phyloP scores from a whole-genome alignment of 805 yeast species.

The Candida qinlingensis region DNA sequence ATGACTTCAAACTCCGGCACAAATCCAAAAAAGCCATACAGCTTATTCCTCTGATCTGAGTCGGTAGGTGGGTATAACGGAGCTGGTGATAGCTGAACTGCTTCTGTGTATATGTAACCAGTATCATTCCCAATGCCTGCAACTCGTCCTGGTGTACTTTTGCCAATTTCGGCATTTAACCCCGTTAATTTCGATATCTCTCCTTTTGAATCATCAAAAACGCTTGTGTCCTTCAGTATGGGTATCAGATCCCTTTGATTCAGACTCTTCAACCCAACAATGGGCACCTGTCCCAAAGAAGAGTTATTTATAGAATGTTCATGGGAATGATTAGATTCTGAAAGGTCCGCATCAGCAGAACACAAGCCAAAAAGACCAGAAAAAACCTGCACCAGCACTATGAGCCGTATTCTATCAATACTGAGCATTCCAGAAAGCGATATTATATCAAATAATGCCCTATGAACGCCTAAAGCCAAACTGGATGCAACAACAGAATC shows the following conservation, averaged over 20 bases:
- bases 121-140: not conserved
- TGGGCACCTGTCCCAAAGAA: no score
- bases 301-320: no score
- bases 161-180: not conserved
- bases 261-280: not conserved
- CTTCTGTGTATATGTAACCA: slow-evolving; percentile 2
- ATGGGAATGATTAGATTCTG: no score
- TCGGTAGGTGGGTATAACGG: not conserved
- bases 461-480: no score
- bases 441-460: no score
- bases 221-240: not conserved
- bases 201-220: not conserved
- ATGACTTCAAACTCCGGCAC: slow-evolving; percentile 10
- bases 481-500: no score
- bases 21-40: slow-evolving; percentile 4
- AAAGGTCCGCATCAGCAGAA: no score
- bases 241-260: not conserved
- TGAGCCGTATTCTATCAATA: no score
- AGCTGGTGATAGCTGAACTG: not conserved
- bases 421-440: no score
- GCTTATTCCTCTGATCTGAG: not conserved
- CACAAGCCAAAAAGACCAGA: no score
- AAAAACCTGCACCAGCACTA: no score
- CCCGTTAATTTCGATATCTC: not conserved
- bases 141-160: not conserved